These are phyloP conservation scores for Comarum palustre DNA, from an alignment of 306 rosid genomes.

Conservation along the genomic window DNA sequence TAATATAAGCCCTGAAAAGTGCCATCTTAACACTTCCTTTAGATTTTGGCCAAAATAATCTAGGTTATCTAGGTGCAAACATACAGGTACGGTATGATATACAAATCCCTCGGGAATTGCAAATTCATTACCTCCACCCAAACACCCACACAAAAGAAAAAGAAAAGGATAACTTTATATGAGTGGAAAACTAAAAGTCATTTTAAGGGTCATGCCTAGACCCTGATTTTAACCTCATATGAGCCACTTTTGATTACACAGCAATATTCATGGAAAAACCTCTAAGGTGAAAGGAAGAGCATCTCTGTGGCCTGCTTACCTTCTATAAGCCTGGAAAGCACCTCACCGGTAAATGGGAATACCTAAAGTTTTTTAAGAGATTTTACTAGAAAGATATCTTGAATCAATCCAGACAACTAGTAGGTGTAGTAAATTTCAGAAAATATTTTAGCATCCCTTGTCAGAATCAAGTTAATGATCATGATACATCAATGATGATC, in stretches of 20 bases:
- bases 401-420: not conserved
- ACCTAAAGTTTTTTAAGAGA: not conserved
- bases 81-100: not conserved
- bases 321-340: not conserved
- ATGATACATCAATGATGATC: not conserved
- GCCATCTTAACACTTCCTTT: conserved; percentile 24
- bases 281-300: not conserved
- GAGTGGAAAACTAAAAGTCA: not conserved
- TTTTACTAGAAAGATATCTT: not conserved
- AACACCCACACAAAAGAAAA: not conserved
- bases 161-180: not conserved
- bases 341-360: not conserved
- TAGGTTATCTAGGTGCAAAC: conserved; percentile 8
- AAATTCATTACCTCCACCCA: not conserved
- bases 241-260: not conserved
- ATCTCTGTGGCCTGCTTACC: not conserved
- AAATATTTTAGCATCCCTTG: not conserved
- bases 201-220: not conserved
- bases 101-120: not conserved
- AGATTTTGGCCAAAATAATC: conserved; percentile 12
- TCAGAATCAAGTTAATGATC: not conserved
- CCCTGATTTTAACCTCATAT: not conserved
- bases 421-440: not conserved
- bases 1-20: conserved; percentile 30
- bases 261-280: not conserved